Evolutionary conservation across 177 flowering plant species (phyloP), one percentile per base, ranked within the genome.

Genomic region (Vitis hybrid): DNA sequence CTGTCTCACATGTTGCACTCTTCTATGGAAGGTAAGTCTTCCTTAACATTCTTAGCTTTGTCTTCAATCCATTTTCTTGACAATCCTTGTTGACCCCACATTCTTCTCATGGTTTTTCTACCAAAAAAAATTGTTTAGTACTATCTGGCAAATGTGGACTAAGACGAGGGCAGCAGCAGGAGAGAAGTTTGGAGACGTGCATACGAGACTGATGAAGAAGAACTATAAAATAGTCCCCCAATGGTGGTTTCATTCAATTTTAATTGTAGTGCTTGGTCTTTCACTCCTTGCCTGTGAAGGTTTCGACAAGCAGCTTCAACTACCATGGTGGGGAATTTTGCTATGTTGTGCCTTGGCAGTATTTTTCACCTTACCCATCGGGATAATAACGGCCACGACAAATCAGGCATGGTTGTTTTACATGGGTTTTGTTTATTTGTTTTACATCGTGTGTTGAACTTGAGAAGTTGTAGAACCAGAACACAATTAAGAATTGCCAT

Each of bases 1-100:
- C 87, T 13, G 32, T 92, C 8, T 78, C 90, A 0, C 94, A 92
- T 72, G 95, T 90, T 15, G 83, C 74, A 0, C 91, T 92, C 66
- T 88, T 83, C 75, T 74, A 92, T 66, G 97, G 97, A 78, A 87
- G 74, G 92, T 88, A 81, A 60, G 81, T 70, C 10, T 9, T 32
- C 6, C 62, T 10, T 26, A n/a, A 48, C 55, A 50, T 56, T 21
- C 21, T 19, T 52, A 39, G 17, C 11, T 6, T 4, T 4, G 51
- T 19, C 45, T 39, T 18, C 2, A 3, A 39, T 17, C 21, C 17
- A 14, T 68, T 48, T 60, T 48, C 5, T 14, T 26, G 30, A 26
- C 30, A 26, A 26, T 26, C 30, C 30, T 26, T 26, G 30, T 26
- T 26, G 30, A 26, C 5, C 30, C 0, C 30, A 26, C 30, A 26